Conservation (phyloP, 2,329 filamentous ascomycete genomes). For the Daldinia sp. region DNA sequence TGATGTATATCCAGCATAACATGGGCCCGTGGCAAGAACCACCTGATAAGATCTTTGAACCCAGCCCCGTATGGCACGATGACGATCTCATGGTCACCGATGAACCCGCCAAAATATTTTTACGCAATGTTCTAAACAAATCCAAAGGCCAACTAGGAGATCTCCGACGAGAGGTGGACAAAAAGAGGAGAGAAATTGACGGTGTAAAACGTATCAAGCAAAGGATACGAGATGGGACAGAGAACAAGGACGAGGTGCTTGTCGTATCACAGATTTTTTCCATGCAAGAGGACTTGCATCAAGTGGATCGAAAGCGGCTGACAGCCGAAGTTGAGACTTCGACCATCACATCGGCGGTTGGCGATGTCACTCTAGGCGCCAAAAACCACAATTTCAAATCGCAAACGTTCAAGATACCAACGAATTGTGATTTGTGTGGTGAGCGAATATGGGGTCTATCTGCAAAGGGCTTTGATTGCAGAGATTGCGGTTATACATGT, state of each 20-base stretch:
- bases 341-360: conserved; percentile 90
- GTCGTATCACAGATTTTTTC: conserved; percentile 86
- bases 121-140: conserved; percentile 91
- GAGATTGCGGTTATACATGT: conserved; percentile 97
- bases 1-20: conserved; percentile 98
- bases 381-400: conserved; percentile 98
- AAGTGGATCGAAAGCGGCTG: conserved; percentile 83
- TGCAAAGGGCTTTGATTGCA: conserved; percentile 95
- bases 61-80: conserved; percentile 97
- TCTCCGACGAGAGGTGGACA: conserved; percentile 84
- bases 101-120: conserved; percentile 86
- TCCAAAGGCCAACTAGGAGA: conserved; percentile 88
- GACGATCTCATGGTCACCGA: conserved; percentile 88
- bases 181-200: conserved; percentile 88
- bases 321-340: conserved; percentile 93
- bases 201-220: conserved; percentile 78
- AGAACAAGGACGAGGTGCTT: conserved; percentile 89
- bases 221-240: conserved; percentile 82
- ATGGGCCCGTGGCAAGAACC: conserved; percentile 86
- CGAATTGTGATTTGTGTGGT: conserved; percentile 96
- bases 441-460: conserved; percentile 97
- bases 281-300: conserved; percentile 86
- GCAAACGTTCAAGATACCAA: conserved; percentile 99
- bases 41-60: conserved; percentile 85
- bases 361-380: conserved; percentile 91